phyloP scores from a whole-genome alignment of 345 rosid species.

The Citrus australasica region DNA sequence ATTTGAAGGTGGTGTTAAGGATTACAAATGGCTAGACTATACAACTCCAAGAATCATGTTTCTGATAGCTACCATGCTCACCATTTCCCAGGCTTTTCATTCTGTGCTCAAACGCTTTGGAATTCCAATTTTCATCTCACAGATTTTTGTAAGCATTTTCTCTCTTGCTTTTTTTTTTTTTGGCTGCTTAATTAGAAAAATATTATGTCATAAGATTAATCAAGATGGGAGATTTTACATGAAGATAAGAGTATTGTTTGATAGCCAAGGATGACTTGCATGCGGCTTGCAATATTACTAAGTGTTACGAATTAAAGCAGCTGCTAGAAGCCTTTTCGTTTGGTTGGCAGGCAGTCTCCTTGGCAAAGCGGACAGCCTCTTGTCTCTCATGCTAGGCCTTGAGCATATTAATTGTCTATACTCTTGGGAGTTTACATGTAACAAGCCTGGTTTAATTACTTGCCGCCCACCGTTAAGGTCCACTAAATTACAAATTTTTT shows the following conservation, averaged over 20 bases:
- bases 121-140: conserved; percentile 21
- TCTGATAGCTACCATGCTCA: conserved; percentile 8
- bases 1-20: neutral
- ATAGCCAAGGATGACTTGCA: conserved; percentile 2
- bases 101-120: conserved; percentile 15
- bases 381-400: conserved; percentile 26
- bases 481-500: too few species aligned
- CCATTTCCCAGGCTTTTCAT: conserved; percentile 13
- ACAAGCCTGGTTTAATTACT: too few species aligned
- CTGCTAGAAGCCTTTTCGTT: neutral
- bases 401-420: too few species aligned
- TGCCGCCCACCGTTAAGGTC: too few species aligned
- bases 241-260: neutral
- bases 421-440: too few species aligned
- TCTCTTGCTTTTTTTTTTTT: neutral
- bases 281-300: neutral
- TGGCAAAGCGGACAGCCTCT: too few species aligned
- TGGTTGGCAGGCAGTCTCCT: too few species aligned
- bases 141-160: conserved; percentile 17
- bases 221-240: neutral
- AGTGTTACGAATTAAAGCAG: too few species aligned
- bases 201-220: too few species aligned
- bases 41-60: conserved; percentile 13
- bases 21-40: neutral
- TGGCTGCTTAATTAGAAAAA: too few species aligned